These are phyloP conservation scores for Fusarium tricinctum DNA, from an alignment of 2,329 filamentous ascomycete species.

Conservation along the genomic window DNA sequence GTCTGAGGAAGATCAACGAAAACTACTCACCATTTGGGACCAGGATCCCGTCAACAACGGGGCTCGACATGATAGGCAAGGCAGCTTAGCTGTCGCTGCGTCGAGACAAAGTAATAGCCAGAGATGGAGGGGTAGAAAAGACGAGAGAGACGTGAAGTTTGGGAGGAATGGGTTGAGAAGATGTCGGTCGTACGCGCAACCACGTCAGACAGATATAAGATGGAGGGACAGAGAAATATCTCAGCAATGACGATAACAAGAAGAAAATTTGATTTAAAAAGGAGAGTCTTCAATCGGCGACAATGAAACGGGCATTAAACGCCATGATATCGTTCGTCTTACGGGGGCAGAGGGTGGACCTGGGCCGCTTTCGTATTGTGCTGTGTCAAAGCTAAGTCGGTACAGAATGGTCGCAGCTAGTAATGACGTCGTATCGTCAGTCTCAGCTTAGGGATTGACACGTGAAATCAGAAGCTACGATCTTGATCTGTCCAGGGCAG, in stretches of 20 bases:
- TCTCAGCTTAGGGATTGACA: constrained; percentile 29
- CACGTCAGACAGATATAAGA: constrained; percentile 31
- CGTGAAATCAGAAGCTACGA: constrained; percentile 48
- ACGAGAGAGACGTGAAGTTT: neutral
- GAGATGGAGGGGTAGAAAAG: constrained; percentile 17
- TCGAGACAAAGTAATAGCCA: constrained; percentile 5
- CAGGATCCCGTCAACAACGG: constrained; percentile 20
- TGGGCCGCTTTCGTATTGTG: constrained; percentile 41
- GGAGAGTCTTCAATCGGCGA: constrained; percentile 24
- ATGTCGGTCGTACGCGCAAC: constrained; percentile 16
- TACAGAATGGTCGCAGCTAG: neutral
- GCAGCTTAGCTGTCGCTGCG: constrained; percentile 13
- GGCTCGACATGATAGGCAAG: constrained; percentile 37
- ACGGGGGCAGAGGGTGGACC: constrained; percentile 37
- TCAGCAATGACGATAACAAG: constrained; percentile 6
- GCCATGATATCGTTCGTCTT: constrained; percentile 34
- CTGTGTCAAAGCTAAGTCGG: constrained; percentile 21
- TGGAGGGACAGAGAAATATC: neutral
- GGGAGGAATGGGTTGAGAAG: constrained; percentile 23
- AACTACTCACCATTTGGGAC: constrained; percentile 41
- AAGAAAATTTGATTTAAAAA: constrained; percentile 8
- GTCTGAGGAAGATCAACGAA: neutral
- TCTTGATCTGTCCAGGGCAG: constrained; percentile 25
- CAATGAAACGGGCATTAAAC: constrained; percentile 36
- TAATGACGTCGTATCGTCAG: constrained; percentile 37